phyloP scores from a whole-genome alignment of 106 monocot species.

The Platanthera guangdongensis region DNA sequence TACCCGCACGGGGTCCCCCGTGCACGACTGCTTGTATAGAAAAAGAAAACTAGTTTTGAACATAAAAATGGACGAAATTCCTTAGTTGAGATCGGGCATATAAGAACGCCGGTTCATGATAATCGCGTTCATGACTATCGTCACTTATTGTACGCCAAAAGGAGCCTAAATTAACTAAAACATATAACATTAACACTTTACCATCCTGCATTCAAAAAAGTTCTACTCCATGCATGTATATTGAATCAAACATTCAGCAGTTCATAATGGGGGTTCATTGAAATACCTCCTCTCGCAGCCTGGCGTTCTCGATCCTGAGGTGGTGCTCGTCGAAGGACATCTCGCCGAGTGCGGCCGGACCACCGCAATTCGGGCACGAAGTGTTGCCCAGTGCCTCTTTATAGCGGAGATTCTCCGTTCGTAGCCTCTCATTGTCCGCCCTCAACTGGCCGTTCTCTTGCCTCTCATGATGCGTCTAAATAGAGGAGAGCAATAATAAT shows the following conservation, averaged over 20 bases:
- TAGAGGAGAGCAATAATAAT: not conserved
- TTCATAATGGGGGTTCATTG: not conserved
- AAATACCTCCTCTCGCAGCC: slow-evolving; percentile 78
- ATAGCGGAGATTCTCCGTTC: slow-evolving; percentile 71
- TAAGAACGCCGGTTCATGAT: too few relatives aligned
- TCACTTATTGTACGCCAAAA: too few relatives aligned
- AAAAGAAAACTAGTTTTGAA: too few relatives aligned
- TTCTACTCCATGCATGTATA: too few relatives aligned
- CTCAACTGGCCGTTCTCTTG: slow-evolving; percentile 79
- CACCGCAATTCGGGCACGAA: slow-evolving; percentile 92
- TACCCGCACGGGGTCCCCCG: too few relatives aligned
- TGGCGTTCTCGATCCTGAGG: slow-evolving; percentile 69
- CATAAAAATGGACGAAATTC: too few relatives aligned
- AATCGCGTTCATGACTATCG: too few relatives aligned
- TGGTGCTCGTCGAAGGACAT: slow-evolving; percentile 98
- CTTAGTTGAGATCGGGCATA: too few relatives aligned
- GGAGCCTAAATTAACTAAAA: too few relatives aligned
- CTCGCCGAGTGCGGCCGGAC: slow-evolving; percentile 81
- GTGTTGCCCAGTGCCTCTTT: slow-evolving; percentile 77
- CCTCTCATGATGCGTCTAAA: slow-evolving; percentile 87
- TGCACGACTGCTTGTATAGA: too few relatives aligned
- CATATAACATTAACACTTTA: too few relatives aligned
- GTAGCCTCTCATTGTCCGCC: slow-evolving; percentile 82
- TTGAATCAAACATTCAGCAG: not conserved
- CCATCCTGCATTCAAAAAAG: too few relatives aligned